phyloP scores from a whole-genome alignment of 2,329 filamentous ascomycete species.

The Xylariaceae sp. region DNA sequence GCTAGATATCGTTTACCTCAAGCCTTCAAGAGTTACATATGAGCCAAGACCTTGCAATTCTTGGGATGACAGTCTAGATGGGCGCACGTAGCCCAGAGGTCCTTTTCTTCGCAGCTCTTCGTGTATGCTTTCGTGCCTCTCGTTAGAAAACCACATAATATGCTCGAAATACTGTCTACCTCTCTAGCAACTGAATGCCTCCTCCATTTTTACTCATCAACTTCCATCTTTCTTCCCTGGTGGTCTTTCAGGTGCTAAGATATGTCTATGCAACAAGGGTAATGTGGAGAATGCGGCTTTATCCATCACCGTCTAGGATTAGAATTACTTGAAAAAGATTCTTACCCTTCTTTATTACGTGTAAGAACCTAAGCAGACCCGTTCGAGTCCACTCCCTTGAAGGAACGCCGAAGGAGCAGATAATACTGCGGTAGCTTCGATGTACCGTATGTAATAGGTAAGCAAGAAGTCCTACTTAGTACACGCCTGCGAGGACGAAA shows the following conservation, averaged over 20 bases:
- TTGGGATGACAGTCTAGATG: slow-evolving; percentile 3
- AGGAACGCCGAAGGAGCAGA: neutral
- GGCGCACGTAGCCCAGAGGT: neutral
- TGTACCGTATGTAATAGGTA: slow-evolving; percentile 2
- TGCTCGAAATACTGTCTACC: neutral
- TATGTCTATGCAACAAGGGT: slow-evolving; percentile 20
- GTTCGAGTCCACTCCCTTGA: slow-evolving; percentile 5
- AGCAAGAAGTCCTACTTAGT: slow-evolving; percentile 5
- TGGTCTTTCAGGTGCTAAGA: slow-evolving; percentile 10
- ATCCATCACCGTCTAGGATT: slow-evolving; percentile 13
- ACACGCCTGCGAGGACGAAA: slow-evolving; percentile 17
- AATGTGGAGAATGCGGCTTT: slow-evolving; percentile 18
- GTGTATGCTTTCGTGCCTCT: neutral
- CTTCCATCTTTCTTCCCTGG: slow-evolving; percentile 4
- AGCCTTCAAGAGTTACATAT: neutral
- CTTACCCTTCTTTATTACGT: neutral
- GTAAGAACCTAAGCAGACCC: neutral
- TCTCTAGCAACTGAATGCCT: slow-evolving; percentile 1
- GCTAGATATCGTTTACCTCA: neutral
- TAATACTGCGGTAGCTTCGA: neutral
- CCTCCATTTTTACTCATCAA: slow-evolving; percentile 15
- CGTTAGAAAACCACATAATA: neutral
- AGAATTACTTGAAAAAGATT: slow-evolving; percentile 18
- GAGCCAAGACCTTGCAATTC: slow-evolving; percentile 2
- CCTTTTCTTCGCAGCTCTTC: neutral